Conservation (phyloP, 2,329 filamentous ascomycete species). For the Neopestalotiopsis sp. region DNA sequence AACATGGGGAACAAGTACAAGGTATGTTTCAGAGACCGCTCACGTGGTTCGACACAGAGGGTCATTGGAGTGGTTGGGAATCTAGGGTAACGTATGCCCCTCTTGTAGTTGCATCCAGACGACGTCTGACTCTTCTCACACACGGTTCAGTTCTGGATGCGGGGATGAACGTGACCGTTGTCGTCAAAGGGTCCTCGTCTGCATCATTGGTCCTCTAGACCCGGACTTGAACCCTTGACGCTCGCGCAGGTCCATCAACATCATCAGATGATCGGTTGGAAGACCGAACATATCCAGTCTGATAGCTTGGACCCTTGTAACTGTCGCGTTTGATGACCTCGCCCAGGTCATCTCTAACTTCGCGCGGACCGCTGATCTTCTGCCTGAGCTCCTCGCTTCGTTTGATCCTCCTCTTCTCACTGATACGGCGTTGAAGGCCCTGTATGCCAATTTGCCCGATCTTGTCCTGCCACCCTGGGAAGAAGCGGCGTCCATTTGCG, state of each 20-base stretch:
- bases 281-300: slow-evolving; percentile 20
- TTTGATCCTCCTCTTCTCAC: slow-evolving; percentile 64
- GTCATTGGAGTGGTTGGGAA: not conserved
- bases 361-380: slow-evolving; percentile 64
- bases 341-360: slow-evolving; percentile 63
- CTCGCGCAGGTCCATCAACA: slow-evolving; percentile 13
- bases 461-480: slow-evolving; percentile 48
- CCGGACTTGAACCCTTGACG: slow-evolving; percentile 17
- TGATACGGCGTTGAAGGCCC: slow-evolving; percentile 59
- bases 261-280: not conserved
- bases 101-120: not conserved
- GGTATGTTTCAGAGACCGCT: not conserved
- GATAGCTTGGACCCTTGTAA: slow-evolving; percentile 41
- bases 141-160: slow-evolving; percentile 8
- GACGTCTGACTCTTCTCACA: slow-evolving; percentile 1
- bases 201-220: slow-evolving; percentile 17
- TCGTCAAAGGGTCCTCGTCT: not conserved
- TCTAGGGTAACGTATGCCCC: not conserved
- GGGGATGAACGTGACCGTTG: slow-evolving; percentile 6
- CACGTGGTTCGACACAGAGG: not conserved
- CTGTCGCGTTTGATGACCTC: slow-evolving; percentile 57
- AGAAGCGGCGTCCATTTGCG: slow-evolving; percentile 35
- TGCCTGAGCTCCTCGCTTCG: slow-evolving; percentile 61
- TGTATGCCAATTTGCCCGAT: slow-evolving; percentile 55
- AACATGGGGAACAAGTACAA: not conserved